Conservation (phyloP, 2,329 filamentous ascomycete species). For the Metarhizium robertsii region DNA sequence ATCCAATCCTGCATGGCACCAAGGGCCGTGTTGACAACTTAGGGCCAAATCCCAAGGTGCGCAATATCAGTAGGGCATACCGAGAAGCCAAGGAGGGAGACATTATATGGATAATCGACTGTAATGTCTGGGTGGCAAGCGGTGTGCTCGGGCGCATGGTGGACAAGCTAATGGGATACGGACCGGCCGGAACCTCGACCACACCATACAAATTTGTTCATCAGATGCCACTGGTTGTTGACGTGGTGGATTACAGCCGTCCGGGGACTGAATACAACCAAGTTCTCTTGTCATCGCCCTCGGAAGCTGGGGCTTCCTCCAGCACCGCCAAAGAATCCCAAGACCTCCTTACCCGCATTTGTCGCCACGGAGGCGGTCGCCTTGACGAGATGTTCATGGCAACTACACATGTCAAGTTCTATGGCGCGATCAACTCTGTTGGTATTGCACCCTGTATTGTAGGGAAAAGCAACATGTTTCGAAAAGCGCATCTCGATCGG, state of each 20-base stretch:
- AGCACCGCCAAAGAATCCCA: background rate
- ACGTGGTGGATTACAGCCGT: slow-evolving; percentile 37
- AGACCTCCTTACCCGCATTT: slow-evolving; percentile 20
- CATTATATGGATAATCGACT: slow-evolving; percentile 90
- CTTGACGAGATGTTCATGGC: slow-evolving; percentile 94
- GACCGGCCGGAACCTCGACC: slow-evolving; percentile 33
- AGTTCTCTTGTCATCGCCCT: slow-evolving; percentile 23
- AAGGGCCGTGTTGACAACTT: slow-evolving; percentile 46
- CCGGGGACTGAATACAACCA: slow-evolving; percentile 13
- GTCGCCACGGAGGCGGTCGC: slow-evolving; percentile 58
- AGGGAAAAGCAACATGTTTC: slow-evolving; percentile 98
- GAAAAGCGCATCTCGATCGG: slow-evolving; percentile 76
- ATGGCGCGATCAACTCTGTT: slow-evolving; percentile 92
- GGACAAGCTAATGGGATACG: slow-evolving; percentile 67
- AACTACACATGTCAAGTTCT: slow-evolving; percentile 93
- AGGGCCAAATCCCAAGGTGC: slow-evolving; percentile 96
- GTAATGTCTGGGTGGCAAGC: slow-evolving; percentile 84
- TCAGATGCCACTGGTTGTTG: slow-evolving; percentile 83
- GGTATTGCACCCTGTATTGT: slow-evolving; percentile 86
- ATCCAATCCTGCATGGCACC: slow-evolving; percentile 54
- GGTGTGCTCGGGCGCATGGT: slow-evolving; percentile 83
- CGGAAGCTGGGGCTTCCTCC: slow-evolving; percentile 16
- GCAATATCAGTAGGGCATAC: slow-evolving; percentile 92
- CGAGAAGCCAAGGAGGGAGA: slow-evolving; percentile 71
- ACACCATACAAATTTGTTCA: slow-evolving; percentile 85